Evolutionary conservation across 148 eudicot species (phyloP).

Genomic region (Camellia granthamiana): DNA sequence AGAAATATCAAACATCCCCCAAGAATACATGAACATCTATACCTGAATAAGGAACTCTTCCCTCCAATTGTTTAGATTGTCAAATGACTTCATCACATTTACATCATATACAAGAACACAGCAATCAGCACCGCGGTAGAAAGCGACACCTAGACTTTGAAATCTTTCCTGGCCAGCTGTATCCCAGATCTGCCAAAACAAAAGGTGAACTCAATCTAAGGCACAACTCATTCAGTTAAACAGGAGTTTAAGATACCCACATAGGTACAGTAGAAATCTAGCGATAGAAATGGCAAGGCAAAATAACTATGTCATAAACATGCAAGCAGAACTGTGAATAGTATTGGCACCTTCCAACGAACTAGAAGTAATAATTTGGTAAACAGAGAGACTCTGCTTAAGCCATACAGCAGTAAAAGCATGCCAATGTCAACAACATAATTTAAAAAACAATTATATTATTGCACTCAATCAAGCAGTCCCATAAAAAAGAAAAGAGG

Average conservation of each 20-base stretch:
- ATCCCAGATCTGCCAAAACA: slow-evolving; percentile 75
- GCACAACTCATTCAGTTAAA: slow-evolving; percentile 1
- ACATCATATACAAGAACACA: slow-evolving; percentile 96
- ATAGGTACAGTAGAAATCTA: not conserved
- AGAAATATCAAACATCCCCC: not conserved
- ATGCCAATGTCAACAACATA: not conserved
- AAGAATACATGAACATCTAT: not conserved
- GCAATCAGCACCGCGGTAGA: slow-evolving; percentile 97
- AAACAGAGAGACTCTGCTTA: not conserved
- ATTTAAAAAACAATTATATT: not conserved
- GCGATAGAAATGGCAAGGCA: slow-evolving; percentile 5
- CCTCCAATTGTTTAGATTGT: slow-evolving; percentile 79
- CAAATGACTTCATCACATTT: slow-evolving; percentile 85
- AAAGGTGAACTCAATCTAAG: slow-evolving; percentile 2
- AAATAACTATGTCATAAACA: not conserved
- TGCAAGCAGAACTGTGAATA: not conserved
- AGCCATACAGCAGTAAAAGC: not conserved
- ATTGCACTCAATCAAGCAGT: not conserved
- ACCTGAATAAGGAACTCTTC: slow-evolving; percentile 95
- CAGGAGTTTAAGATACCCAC: slow-evolving; percentile 5
- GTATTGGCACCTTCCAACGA: not conserved
- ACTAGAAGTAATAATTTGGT: not conserved
- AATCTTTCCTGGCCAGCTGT: slow-evolving; percentile 97
- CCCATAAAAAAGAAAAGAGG: not conserved
- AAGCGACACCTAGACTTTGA: slow-evolving; percentile 95